These are phyloP conservation scores for Penicillium arizonense DNA, from an alignment of 495 filamentous ascomycete genomes.

Conservation along the genomic window DNA sequence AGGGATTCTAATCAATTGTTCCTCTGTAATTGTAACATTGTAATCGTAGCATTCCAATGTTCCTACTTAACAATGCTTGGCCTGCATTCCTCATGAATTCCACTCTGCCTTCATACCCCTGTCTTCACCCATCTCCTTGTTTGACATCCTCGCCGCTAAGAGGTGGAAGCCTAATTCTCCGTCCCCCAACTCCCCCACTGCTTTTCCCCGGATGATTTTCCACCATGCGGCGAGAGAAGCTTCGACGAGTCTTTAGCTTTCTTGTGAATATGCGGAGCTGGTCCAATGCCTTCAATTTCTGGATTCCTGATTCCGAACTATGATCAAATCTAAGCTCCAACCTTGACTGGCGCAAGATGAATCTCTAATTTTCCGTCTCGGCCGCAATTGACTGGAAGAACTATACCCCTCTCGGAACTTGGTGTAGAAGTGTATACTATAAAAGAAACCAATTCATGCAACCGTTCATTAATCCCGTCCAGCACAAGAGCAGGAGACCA, in stretches of 20 bases:
- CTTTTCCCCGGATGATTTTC: constrained; percentile 15
- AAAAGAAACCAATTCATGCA: not conserved
- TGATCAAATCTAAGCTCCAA: constrained; percentile 1
- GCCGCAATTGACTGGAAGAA: not conserved
- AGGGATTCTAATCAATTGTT: constrained; percentile 32
- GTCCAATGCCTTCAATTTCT: not conserved
- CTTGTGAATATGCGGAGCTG: constrained; percentile 13
- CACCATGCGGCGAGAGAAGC: constrained; percentile 21
- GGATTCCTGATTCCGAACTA: not conserved
- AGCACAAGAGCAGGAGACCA: too few species aligned
- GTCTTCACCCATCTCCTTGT: not conserved
- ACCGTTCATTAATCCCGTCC: not conserved
- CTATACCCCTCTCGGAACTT: too few species aligned
- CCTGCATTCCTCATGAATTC: not conserved
- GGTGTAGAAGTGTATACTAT: not conserved
- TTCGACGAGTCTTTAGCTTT: constrained; percentile 8
- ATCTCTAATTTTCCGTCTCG: constrained; percentile 2
- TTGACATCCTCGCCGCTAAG: not conserved
- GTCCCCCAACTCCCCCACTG: constrained; percentile 1
- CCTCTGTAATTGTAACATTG: constrained; percentile 3
- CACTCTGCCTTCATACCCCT: not conserved
- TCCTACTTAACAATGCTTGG: not conserved
- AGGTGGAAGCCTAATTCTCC: constrained; percentile 27
- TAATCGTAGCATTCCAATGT: not conserved
- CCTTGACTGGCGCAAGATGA: constrained; percentile 1